A percentile compares a stretch with the other conserved stretches of the same genome.
phyloP scores from a whole-genome alignment of 164 flowering plant species.

The Vitis rotundifolia region DNA sequence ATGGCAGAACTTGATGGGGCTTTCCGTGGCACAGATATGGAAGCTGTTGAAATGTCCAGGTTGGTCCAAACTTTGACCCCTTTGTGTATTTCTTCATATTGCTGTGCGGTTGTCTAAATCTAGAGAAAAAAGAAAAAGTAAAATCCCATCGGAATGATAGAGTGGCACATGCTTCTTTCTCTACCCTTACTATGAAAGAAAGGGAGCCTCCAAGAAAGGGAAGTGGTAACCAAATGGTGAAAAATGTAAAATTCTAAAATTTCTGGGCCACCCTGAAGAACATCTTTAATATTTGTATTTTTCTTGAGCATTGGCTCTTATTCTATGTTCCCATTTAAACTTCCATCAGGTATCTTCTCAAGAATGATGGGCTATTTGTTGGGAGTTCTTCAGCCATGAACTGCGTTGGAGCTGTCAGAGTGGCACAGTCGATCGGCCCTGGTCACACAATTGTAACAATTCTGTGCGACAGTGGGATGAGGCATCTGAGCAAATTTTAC shows the following conservation, averaged over 20 bases:
- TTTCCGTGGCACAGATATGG: conserved; percentile 79
- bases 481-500: conserved; percentile 87
- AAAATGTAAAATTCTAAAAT: no score
- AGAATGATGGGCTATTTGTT: conserved; percentile 89
- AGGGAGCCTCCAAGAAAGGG: no score
- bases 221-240: no score
- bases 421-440: conserved; percentile 79
- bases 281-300: neutral
- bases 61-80: conserved; percentile 23
- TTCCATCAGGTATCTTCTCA: conserved; percentile 71
- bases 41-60: conserved; percentile 99
- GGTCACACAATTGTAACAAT: conserved; percentile 93
- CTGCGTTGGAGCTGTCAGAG: conserved; percentile 93
- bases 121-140: no score
- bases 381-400: conserved; percentile 99
- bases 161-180: no score
- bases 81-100: neutral
- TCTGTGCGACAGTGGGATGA: conserved; percentile 92
- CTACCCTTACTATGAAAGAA: no score
- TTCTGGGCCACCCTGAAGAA: no score
- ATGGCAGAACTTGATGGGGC: conserved; percentile 93
- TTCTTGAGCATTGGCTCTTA: neutral
- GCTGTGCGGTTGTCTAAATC: no score
- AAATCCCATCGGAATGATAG: no score
- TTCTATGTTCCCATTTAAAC: neutral